Base-by-base conservation (phyloP, 2,329 filamentous ascomycete species). In the Sporothrix variecibatus region DNA sequence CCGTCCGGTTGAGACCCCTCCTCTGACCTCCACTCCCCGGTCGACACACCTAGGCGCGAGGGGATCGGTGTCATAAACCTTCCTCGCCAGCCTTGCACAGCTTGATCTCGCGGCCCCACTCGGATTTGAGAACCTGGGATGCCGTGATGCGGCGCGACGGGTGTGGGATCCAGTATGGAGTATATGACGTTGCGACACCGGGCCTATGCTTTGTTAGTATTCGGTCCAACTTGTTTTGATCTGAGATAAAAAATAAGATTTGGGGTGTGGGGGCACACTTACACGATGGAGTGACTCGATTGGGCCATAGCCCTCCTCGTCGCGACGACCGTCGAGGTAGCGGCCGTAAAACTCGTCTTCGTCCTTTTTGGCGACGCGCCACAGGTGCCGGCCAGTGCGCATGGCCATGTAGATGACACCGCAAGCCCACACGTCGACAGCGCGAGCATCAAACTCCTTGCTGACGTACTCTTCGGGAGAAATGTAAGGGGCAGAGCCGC, bases 351-450 rank as follows among this genome's bases (percentile, higher is more conserved):
- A 99, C 80, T 98, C 96, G 80, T 99, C 96, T 77, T 98, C 95
- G 73, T 97, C 95, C 83, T 94, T 97, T 83, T 95, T 95, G 7
- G 96, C 96, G n/a, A 98, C 90, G 72, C 95, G 92, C 96, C 96
- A 99, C 9, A 99, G 87, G 82, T 99, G 96, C 72, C 96, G 89
- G 6, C 96, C 96, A 1, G 95, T 98, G 74, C 96, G 89, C 96
- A 99, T 99, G 17, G 96, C 96, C 96, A 99, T 99, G 85, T 99
- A 99, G 75, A 99, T 99, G 71, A 99, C 96, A 81, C 96, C 96
- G 75, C 94, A 97, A 31, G 96, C 96, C 96, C 96, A 99, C 17
- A 98, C 92, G 80, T 99, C 96, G 68, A 99, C 95, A n/a, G 96
- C 95, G 74, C 96, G 90, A 40, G 96, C 96, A 80, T 99, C 96